Conservation (phyloP, 305 asterid species). For the Caryopteris hybrid region DNA sequence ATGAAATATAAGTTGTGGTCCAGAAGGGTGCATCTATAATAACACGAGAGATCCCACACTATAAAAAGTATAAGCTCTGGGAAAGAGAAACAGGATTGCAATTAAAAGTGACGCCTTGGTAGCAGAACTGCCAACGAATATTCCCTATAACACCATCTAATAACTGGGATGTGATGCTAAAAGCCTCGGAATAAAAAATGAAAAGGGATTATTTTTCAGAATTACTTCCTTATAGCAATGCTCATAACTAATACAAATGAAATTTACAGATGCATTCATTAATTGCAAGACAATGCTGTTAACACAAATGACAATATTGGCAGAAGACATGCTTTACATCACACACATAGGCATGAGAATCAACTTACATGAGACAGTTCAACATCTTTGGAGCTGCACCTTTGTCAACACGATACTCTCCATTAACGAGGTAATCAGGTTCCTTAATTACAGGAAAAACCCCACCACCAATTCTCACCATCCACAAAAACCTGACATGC, state of each 20-base stretch:
- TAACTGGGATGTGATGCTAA: neutral
- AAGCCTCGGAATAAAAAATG: neutral
- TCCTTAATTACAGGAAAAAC: conserved; percentile 97
- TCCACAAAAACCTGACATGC: conserved; percentile 84
- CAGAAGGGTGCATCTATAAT: neutral
- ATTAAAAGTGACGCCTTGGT: neutral
- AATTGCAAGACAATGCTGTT: neutral
- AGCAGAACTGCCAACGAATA: neutral
- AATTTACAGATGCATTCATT: neutral
- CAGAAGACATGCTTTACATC: conserved; percentile 1
- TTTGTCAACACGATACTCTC: conserved; percentile 97
- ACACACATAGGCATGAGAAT: neutral
- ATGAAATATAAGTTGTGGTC: neutral
- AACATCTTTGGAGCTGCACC: conserved; percentile 99
- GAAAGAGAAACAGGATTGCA: neutral
- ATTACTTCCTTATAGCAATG: neutral
- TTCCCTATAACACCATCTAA: neutral
- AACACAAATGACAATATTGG: neutral
- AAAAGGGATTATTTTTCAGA: neutral
- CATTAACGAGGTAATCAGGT: conserved; percentile 97
- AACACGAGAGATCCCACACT: neutral
- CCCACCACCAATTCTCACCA: conserved; percentile 99
- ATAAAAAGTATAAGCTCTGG: neutral
- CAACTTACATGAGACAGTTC: conserved; percentile 96
- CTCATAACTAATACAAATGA: neutral